These are phyloP conservation scores for Eucalyptus polyanthemos DNA, from an alignment of 345 rosid species.

Conservation along the genomic window DNA sequence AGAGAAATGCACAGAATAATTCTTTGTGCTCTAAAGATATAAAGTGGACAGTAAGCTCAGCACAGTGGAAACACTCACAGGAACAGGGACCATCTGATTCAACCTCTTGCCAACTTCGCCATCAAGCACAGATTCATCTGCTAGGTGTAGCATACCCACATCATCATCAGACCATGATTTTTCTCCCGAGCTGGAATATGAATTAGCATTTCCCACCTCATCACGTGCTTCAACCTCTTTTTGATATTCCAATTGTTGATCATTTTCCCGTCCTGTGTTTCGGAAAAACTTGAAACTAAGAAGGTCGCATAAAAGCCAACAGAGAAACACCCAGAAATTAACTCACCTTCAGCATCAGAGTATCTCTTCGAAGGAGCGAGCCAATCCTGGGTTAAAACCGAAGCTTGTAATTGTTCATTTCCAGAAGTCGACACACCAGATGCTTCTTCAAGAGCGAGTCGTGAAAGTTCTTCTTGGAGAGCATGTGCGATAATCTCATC, in stretches of 20 bases:
- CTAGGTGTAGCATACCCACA: constrained; percentile 17
- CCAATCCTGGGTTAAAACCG: constrained; percentile 67
- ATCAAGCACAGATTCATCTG: constrained; percentile 53
- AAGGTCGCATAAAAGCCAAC: not conserved
- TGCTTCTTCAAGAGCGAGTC: constrained; percentile 40
- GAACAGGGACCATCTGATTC: constrained; percentile 59
- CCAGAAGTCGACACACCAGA: constrained; percentile 14
- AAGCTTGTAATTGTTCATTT: constrained; percentile 4
- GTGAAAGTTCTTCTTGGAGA: constrained; percentile 72
- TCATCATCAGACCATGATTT: constrained; percentile 10
- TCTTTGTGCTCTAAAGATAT: not conserved
- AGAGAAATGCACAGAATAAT: not conserved
- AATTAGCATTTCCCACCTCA: not conserved
- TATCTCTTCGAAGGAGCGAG: constrained; percentile 10
- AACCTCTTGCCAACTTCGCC: constrained; percentile 64
- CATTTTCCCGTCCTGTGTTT: not conserved
- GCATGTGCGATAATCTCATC: constrained; percentile 72
- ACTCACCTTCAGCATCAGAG: constrained; percentile 2
- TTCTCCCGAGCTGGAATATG: constrained; percentile 13
- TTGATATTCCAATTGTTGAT: not conserved
- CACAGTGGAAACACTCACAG: constrained; percentile 28
- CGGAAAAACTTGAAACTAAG: not conserved
- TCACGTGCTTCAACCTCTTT: constrained; percentile 8
- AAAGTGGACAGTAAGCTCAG: not conserved
- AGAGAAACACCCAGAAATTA: not conserved